Percentiles rank a stretch among this genome's conserved stretches.
phyloP scores from a whole-genome alignment of 805 yeast genomes.

The Candida silvicultrix region DNA sequence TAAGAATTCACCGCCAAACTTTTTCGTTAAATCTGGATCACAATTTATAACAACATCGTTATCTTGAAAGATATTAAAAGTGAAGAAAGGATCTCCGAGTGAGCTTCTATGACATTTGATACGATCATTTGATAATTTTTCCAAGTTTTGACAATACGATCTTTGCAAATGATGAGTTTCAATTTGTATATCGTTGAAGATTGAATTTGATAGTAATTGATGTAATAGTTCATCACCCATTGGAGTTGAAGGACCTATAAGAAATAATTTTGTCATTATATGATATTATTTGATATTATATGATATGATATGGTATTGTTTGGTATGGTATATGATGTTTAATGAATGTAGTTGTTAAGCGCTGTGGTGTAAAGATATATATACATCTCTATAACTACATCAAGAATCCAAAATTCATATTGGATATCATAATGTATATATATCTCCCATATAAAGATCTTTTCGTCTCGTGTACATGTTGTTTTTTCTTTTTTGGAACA shows the following conservation, averaged over 20 bases:
- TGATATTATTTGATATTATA: neutral
- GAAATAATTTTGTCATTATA: neutral
- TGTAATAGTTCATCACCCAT: constrained; percentile 26
- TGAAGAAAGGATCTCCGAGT: neutral
- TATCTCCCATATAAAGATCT: no score
- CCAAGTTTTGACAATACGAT: constrained; percentile 13
- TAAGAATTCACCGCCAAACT: neutral
- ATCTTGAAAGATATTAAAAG: neutral
- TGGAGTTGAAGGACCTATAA: constrained; percentile 29
- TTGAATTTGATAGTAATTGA: constrained; percentile 8
- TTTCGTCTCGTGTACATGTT: no score
- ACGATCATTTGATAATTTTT: neutral
- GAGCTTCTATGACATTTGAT: neutral
- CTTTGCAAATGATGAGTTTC: constrained; percentile 1
- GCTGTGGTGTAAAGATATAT: no score
- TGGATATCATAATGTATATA: no score
- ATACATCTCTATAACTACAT: no score
- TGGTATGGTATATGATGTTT: no score
- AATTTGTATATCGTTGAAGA: constrained; percentile 12
- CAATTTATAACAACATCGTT: neutral
- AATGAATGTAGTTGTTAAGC: no score
- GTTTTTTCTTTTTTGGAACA: no score
- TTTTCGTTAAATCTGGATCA: neutral
- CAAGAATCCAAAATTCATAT: no score
- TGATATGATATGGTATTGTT: no score